phyloP scores from a whole-genome alignment of 2,329 filamentous ascomycete genomes.

The Exophiala aquamarina region DNA sequence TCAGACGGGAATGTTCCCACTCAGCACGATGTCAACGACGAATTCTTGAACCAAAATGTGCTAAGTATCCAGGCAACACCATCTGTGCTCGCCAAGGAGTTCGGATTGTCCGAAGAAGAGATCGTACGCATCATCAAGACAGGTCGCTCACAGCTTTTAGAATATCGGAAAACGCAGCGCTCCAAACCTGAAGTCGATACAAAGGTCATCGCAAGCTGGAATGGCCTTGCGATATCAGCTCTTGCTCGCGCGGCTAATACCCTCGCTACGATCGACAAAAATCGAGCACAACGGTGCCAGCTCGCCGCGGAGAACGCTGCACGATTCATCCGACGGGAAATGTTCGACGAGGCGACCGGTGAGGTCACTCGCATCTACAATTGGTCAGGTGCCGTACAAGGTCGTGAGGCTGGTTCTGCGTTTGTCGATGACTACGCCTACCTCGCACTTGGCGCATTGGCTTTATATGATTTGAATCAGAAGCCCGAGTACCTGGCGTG shows the following conservation, averaged over 20 bases:
- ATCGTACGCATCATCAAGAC: conserved; percentile 66
- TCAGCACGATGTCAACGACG: conserved; percentile 83
- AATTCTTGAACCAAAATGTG: conserved; percentile 93
- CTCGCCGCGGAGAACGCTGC: conserved; percentile 67
- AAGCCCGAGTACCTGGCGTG: conserved; percentile 75
- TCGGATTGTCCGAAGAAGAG: conserved; percentile 69
- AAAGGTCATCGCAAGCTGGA: conserved; percentile 85
- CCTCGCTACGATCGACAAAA: conserved; percentile 60
- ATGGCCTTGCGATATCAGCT: conserved; percentile 81
- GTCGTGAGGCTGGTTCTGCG: conserved; percentile 57
- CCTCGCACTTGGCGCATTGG: conserved; percentile 75
- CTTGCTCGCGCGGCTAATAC: conserved; percentile 73
- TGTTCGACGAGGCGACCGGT: conserved; percentile 66
- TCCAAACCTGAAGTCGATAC: conserved; percentile 78
- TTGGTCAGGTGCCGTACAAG: neutral
- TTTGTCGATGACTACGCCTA: conserved; percentile 97
- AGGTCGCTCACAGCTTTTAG: conserved; percentile 67
- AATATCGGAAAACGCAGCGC: conserved; percentile 71
- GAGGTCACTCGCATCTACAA: conserved; percentile 60
- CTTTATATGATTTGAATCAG: conserved; percentile 80
- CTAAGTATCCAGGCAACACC: conserved; percentile 69
- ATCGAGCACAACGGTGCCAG: conserved; percentile 62
- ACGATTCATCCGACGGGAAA: conserved; percentile 67
- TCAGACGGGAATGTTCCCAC: conserved; percentile 83
- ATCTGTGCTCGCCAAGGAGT: conserved; percentile 69